A percentile compares a stretch with the other conserved stretches of the same genome.
phyloP scores from a whole-genome alignment of 768 basidiomycete genomes.

The Paxillus rubicundulus region DNA sequence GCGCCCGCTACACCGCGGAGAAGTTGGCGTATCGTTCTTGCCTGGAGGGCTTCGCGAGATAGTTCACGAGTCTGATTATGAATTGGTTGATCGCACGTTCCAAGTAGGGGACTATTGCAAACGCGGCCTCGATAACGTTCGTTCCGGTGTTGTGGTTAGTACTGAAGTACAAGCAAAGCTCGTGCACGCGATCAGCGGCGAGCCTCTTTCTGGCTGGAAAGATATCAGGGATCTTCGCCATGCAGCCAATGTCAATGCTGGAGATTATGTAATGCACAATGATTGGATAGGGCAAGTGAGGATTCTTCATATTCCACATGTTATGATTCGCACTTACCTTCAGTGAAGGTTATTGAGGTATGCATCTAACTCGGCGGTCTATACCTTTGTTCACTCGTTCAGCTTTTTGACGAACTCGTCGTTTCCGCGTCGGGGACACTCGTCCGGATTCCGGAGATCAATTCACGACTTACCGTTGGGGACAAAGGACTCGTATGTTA shows the following conservation, averaged over 20 bases:
- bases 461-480: constrained; percentile 71
- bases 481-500: constrained; percentile 67
- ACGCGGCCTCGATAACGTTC: constrained; percentile 67
- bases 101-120: constrained; percentile 83
- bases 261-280: constrained; percentile 78
- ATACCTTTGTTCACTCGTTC: constrained; percentile 13
- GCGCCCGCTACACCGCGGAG: constrained; percentile 71
- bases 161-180: constrained; percentile 63
- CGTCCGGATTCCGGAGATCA: constrained; percentile 74
- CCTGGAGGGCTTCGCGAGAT: constrained; percentile 60
- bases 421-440: constrained; percentile 67
- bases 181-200: constrained; percentile 70
- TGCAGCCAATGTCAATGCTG: constrained; percentile 61
- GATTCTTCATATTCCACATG: constrained; percentile 7
- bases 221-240: constrained; percentile 54
- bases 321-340: constrained; percentile 9
- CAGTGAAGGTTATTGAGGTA: constrained; percentile 71
- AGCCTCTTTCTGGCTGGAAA: constrained; percentile 62
- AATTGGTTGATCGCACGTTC: constrained; percentile 73
- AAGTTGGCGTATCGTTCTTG: constrained; percentile 78
- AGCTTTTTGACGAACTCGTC: constrained; percentile 84
- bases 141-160: constrained; percentile 71
- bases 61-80: constrained; percentile 63
- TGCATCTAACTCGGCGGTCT: constrained; percentile 15
- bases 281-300: constrained; percentile 90